Evolutionary conservation across 108 stramenopile genomes (phyloP).

Genomic region (Conticribra guillardii): DNA sequence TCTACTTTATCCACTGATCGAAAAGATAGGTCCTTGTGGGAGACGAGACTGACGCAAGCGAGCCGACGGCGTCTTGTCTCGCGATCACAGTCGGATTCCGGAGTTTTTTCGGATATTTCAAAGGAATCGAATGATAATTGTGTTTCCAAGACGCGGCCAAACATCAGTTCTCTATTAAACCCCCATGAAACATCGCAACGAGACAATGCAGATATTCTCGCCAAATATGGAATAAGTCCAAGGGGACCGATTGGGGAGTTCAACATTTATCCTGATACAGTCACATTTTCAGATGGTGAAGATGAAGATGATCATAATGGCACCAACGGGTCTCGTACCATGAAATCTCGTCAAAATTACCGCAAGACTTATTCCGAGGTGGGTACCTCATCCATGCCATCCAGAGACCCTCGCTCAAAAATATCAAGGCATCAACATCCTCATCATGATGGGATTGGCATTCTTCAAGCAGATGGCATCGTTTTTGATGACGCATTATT

Average conservation of each 20-base stretch:
- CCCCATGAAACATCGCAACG: neutral
- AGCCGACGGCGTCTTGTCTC: neutral
- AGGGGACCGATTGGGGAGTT: neutral
- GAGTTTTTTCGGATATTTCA: neutral
- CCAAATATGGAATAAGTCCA: slow-evolving; percentile 6
- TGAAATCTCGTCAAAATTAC: slow-evolving; percentile 11
- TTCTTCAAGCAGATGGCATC: slow-evolving; percentile 43
- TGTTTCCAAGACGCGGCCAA: no score
- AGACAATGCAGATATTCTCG: neutral
- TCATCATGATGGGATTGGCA: slow-evolving; percentile 35
- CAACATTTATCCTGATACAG: slow-evolving; percentile 16
- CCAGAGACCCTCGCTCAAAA: neutral
- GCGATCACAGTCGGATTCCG: neutral
- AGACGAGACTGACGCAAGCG: neutral
- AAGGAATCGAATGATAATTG: neutral
- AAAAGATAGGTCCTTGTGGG: neutral
- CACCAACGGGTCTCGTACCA: no score
- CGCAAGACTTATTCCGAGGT: slow-evolving; percentile 35
- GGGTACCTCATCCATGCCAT: slow-evolving; percentile 6
- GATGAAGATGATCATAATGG: neutral
- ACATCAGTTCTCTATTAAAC: neutral
- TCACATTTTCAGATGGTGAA: slow-evolving; percentile 30
- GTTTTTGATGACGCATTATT: slow-evolving; percentile 46
- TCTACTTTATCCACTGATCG: neutral
- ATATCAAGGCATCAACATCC: slow-evolving; percentile 5